These are phyloP conservation scores for Penicillium sclerotiorum DNA, from an alignment of 2,329 filamentous ascomycete species.

Conservation along the genomic window DNA sequence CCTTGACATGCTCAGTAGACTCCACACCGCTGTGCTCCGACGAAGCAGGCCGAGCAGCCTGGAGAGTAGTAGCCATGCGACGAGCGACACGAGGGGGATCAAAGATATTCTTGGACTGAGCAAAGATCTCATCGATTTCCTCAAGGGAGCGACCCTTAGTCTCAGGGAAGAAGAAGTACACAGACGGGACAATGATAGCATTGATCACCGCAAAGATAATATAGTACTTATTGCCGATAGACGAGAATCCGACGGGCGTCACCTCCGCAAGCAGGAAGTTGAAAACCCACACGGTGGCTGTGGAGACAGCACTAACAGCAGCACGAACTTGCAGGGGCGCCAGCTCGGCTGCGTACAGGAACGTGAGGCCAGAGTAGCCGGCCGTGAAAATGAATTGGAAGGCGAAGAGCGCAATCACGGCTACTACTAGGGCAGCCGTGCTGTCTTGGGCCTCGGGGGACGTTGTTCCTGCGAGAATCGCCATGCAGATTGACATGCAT, in stretches of 20 bases:
- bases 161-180: conserved; percentile 47
- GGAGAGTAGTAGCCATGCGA: conserved; percentile 12
- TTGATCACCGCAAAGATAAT: conserved; percentile 50
- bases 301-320: conserved; percentile 52
- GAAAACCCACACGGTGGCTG: conserved; percentile 46
- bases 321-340: conserved; percentile 48
- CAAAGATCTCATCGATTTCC: conserved; percentile 45
- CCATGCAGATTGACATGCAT: conserved; percentile 35
- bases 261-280: conserved; percentile 43
- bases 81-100: conserved; percentile 24
- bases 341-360: conserved; percentile 62
- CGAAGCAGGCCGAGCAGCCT: conserved; percentile 3
- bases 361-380: conserved; percentile 62
- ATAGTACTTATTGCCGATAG: conserved; percentile 53
- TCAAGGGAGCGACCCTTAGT: conserved; percentile 43
- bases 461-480: conserved; percentile 53
- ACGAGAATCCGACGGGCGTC: conserved; percentile 41
- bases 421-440: conserved; percentile 52
- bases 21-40: conserved; percentile 11
- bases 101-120: conserved; percentile 28
- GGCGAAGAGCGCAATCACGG: conserved; percentile 60
- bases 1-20: background rate
- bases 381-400: conserved; percentile 65
- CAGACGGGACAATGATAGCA: conserved; percentile 29
- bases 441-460: conserved; percentile 42